These are phyloP conservation scores for Crithidia sp. DNA, from an alignment of 208 protist genomes.

Conservation along the genomic window DNA sequence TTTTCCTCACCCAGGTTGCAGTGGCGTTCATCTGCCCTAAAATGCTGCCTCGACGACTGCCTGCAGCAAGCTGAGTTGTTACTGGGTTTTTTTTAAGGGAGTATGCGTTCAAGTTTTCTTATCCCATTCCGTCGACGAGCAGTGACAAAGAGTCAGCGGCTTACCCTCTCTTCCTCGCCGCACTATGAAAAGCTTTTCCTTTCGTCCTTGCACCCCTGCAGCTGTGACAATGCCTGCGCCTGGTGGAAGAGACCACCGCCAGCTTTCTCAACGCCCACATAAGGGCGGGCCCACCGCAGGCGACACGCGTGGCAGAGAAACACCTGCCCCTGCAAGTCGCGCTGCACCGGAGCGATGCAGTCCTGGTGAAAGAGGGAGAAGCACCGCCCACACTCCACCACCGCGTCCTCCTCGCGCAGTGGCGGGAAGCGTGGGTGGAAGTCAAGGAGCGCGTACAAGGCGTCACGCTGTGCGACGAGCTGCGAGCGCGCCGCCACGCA, in stretches of 20 bases:
- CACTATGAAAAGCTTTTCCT: too few relatives aligned
- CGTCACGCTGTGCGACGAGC: conserved; percentile 21
- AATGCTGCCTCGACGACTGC: too few relatives aligned
- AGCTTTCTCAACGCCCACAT: not conserved
- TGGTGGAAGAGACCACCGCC: conserved; percentile 20
- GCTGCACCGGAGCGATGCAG: conserved; percentile 74
- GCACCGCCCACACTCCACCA: conserved; percentile 79
- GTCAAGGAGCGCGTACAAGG: conserved; percentile 19
- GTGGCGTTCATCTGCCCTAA: too few relatives aligned
- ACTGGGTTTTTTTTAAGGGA: too few relatives aligned
- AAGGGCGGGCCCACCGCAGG: conserved; percentile 30
- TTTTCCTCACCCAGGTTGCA: too few relatives aligned
- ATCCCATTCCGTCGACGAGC: too few relatives aligned
- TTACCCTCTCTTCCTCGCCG: too few relatives aligned
- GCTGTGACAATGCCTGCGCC: not conserved
- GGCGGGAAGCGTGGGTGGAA: conserved; percentile 31
- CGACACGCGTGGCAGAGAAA: conserved; percentile 86
- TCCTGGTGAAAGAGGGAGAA: conserved; percentile 78
- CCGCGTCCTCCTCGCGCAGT: conserved; percentile 65
- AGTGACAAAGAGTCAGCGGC: too few relatives aligned
- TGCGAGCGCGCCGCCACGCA: conserved; percentile 13
- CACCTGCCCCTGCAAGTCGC: conserved; percentile 40
- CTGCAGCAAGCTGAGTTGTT: too few relatives aligned
- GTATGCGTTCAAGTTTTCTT: too few relatives aligned
- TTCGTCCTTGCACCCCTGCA: too few relatives aligned